Conservation (phyloP, 768 basidiomycete species). For the Mycena galericulata region DNA sequence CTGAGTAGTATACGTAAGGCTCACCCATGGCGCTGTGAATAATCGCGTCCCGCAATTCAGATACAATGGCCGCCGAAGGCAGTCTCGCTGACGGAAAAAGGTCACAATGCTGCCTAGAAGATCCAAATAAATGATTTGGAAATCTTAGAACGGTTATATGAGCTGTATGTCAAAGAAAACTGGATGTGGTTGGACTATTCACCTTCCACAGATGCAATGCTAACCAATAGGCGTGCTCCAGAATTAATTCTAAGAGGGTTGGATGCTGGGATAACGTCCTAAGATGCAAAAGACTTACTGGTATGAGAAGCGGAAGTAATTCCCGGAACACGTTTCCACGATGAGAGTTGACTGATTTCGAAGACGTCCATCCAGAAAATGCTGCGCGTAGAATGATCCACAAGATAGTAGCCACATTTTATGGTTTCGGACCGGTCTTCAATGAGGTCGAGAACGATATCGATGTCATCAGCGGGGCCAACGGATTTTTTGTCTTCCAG, state of each 20-base stretch:
- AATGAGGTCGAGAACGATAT: neutral
- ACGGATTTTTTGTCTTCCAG: no score
- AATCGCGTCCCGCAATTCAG: neutral
- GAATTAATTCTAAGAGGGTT: neutral
- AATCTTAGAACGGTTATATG: neutral
- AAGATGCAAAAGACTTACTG: neutral
- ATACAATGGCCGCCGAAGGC: neutral
- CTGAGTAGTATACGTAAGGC: neutral
- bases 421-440: neutral
- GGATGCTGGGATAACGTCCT: neutral
- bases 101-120: conserved; percentile 6
- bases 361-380: conserved; percentile 10
- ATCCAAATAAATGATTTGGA: neutral
- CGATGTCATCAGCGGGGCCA: neutral
- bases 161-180: neutral
- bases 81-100: neutral
- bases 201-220: neutral
- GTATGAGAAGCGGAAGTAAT: neutral
- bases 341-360: neutral
- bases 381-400: neutral
- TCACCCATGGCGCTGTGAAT: neutral
- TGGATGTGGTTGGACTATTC: neutral
- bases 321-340: neutral
- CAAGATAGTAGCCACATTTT: conserved; percentile 11
- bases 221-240: conserved; percentile 6